Percentiles rank a stretch among this genome's conserved stretches.
Conservation (phyloP, 2,329 filamentous ascomycete species). For the Fusarium sp. region DNA sequence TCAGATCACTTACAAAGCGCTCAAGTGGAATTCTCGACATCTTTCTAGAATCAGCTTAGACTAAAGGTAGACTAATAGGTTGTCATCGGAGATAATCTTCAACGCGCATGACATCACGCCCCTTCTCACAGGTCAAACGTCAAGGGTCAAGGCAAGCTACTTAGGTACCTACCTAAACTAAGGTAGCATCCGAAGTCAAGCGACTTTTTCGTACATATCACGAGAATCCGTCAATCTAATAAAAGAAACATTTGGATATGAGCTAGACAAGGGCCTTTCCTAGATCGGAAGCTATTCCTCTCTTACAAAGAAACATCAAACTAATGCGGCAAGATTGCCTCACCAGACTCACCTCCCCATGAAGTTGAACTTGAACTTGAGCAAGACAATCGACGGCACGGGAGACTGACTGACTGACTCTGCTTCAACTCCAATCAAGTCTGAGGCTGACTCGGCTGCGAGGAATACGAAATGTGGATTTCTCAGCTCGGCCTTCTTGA, state of each 20-base stretch:
- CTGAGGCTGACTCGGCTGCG: conserved; percentile 1
- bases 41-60: conserved; percentile 21
- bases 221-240: conserved; percentile 22
- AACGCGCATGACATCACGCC: conserved; percentile 21
- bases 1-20: conserved; percentile 36
- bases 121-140: no score
- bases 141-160: background rate
- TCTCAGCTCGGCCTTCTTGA: background rate
- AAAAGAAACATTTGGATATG: conserved; percentile 11
- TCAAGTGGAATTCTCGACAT: background rate
- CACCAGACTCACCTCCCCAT: background rate
- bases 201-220: conserved; percentile 26
- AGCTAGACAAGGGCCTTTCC: background rate
- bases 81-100: background rate
- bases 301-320: background rate
- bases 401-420: background rate
- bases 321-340: background rate
- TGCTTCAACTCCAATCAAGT: background rate
- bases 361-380: background rate
- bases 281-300: conserved; percentile 2
- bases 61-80: background rate
- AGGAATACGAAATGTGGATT: conserved; percentile 11
- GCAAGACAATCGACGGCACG: background rate
- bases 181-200: background rate
- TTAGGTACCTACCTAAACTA: no score